Evolutionary conservation across 1,284 basidiomycete genomes (phyloP).

Genomic region (Cryptococcus jaspeensis): DNA sequence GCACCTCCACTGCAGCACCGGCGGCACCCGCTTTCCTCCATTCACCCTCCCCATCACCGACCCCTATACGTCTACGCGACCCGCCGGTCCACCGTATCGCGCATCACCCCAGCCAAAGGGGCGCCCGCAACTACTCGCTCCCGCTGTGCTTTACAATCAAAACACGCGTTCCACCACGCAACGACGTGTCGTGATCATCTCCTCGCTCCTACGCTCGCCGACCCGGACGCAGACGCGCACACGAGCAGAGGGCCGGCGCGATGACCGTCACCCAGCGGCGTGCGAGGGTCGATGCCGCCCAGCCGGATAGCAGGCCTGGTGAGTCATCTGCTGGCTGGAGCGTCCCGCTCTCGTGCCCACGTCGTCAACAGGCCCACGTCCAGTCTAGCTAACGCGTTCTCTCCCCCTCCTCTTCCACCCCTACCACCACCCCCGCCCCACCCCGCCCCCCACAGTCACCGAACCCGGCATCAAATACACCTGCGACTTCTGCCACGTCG

Average conservation of each 20-base stretch:
- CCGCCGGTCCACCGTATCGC: background rate
- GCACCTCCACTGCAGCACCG: background rate
- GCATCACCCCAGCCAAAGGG: no score
- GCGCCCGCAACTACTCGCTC: no score
- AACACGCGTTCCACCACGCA: background rate
- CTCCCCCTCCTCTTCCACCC: no score
- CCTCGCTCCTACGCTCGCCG: background rate
- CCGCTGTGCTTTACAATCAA: background rate
- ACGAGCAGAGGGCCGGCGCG: background rate
- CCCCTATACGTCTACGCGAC: conserved; percentile 12
- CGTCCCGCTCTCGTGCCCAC: background rate
- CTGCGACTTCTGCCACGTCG: conserved; percentile 50
- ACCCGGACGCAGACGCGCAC: background rate
- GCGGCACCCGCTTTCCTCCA: background rate
- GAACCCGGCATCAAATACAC: conserved; percentile 52
- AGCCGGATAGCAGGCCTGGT: conserved; percentile 42
- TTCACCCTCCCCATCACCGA: background rate
- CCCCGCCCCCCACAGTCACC: conserved; percentile 22
- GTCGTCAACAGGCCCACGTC: no score
- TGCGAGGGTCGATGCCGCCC: conserved; percentile 37
- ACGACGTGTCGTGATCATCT: no score
- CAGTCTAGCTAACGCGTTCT: no score
- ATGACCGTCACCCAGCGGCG: conserved; percentile 51
- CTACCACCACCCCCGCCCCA: no score
- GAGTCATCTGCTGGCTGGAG: conserved; percentile 16